Evolutionary conservation across 1,139 yeast genomes (phyloP), one percentile per base, ranked within the genome.

Genomic region (Taphrina deformans): DNA sequence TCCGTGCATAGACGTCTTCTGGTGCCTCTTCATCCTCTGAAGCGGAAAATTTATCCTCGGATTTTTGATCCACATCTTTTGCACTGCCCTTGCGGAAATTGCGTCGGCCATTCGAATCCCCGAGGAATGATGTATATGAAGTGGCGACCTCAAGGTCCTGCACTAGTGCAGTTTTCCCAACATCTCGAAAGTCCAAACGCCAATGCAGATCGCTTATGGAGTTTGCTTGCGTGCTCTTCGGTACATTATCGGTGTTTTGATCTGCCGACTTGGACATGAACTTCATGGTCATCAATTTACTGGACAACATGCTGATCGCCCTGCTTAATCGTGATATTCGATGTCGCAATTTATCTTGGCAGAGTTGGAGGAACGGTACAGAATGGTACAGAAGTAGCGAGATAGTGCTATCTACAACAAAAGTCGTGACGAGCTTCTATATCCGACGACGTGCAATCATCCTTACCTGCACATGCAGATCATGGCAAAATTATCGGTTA

Each of bases 251-350:
- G 16, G 52, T 31, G 18, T 44, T 50, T n/a, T 44, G 31, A 18
- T 41, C 51, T 21, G 62, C 33, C 12, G 55, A 46, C 12, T 41
- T 50, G 55, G 55, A 16, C 63, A 59, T 59, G 50, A 59, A 59
- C 45, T 59, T 59, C 63, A 59, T 59, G 31, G 55, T 48, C 63
- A 59, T 59, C 21, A 59, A 24, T 27, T 59, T 59, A 51, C 41
- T 50, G 10, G 63, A 59, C 21, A 52, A 50, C 55, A 51, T 51
- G 27, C 21, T 33, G 44, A 38, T 2, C n/a, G n/a, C n/a, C n/a
- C n/a, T n/a, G n/a, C n/a, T n/a, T n/a, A n/a, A n/a, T n/a, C n/a
- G n/a, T n/a, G n/a, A n/a, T n/a, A n/a, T n/a, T n/a, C n/a, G n/a
- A n/a, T n/a, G n/a, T n/a, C n/a, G n/a, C n/a, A n/a, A n/a, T n/a